phyloP scores from a whole-genome alignment of 768 basidiomycete species.

The Tephrocybe sp. region DNA sequence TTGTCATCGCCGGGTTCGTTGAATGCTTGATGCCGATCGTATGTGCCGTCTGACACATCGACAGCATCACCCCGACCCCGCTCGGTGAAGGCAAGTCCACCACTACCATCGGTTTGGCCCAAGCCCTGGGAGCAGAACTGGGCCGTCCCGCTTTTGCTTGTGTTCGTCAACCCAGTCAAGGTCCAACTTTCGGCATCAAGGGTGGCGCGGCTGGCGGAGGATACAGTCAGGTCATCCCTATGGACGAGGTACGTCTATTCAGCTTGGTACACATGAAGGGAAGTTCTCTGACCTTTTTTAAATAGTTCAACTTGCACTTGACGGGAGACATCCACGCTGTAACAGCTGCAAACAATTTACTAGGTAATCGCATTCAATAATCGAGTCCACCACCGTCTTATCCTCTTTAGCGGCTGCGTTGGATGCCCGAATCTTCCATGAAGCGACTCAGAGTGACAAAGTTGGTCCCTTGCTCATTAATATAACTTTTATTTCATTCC shows the following conservation, averaged over 20 bases:
- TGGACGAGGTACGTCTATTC: conserved; percentile 77
- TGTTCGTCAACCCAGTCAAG: conserved; percentile 97
- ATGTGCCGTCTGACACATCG: not conserved
- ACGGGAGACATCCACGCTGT: conserved; percentile 99
- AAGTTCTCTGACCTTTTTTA: not conserved
- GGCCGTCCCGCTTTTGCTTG: conserved; percentile 93
- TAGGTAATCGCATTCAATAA: conserved; percentile 50
- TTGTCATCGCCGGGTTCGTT: conserved; percentile 84
- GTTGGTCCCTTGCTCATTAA: conserved; percentile 25
- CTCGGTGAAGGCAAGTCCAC: conserved; percentile 99
- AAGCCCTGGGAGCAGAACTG: conserved; percentile 93
- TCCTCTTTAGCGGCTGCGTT: conserved; percentile 78
- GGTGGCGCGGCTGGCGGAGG: conserved; percentile 98
- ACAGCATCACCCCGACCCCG: conserved; percentile 92
- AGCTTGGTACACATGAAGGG: not conserved
- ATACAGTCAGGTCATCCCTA: conserved; percentile 98
- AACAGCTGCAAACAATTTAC: conserved; percentile 94
- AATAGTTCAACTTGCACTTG: conserved; percentile 90
- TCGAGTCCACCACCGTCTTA: not conserved
- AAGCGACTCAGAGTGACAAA: conserved; percentile 94
- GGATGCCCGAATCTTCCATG: conserved; percentile 97
- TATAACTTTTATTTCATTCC: not conserved
- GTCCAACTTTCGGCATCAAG: conserved; percentile 99
- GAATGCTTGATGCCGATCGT: not conserved
- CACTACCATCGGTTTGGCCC: conserved; percentile 94